Base-by-base conservation (phyloP, 2,329 filamentous ascomycete species). In the Ascochyta clinopodiicola region DNA sequence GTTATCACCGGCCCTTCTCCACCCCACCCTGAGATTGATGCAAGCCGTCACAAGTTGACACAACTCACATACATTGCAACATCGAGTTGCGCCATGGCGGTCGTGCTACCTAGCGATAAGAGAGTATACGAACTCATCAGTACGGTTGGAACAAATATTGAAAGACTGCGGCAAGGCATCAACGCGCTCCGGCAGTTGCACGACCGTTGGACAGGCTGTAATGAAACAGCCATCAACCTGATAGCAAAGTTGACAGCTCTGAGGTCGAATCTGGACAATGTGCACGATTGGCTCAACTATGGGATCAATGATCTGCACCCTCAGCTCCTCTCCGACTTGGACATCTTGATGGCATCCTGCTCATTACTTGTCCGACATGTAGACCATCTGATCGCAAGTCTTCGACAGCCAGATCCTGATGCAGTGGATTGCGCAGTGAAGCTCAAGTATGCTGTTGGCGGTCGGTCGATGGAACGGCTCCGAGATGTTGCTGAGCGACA, bases 221-320 rank as follows among this genome's bases (percentile, higher is more conserved):
- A 66, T 56, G 63, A 60, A 43, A 65, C 64, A 7, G 69, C 66
- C 17, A 75, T 75, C 58, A 74, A 75, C 45, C 62, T 75, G 19
- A 74, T 75, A 56, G 72, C 72, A 40, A 71, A 75, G 48, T 48
- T 74, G 29, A 71, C 71, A 1, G 65, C 71, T 1, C 51, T 75
- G 37, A 74, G 72, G 48, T 70, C 71, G 13, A 71, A 67, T 40
- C 64, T 74, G 40, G 66, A 62, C 13, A 71, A 69, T 51, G 72
- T 74, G 58, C 67, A 70, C 39, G 70, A 74, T 52, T 73, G 70
- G 70, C 67, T 75, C 51, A 69, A 68, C 22, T 69, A 67, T 63
- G 68, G 66, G 2, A 64, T 74, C 45, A 60, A 64, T 38, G 70
- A 74, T 49, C 60, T 75, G 61, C 72, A 75, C 43, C 64, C 69